Conservation (phyloP, 495 filamentous ascomycete genomes). For the Daldinia concentrica region DNA sequence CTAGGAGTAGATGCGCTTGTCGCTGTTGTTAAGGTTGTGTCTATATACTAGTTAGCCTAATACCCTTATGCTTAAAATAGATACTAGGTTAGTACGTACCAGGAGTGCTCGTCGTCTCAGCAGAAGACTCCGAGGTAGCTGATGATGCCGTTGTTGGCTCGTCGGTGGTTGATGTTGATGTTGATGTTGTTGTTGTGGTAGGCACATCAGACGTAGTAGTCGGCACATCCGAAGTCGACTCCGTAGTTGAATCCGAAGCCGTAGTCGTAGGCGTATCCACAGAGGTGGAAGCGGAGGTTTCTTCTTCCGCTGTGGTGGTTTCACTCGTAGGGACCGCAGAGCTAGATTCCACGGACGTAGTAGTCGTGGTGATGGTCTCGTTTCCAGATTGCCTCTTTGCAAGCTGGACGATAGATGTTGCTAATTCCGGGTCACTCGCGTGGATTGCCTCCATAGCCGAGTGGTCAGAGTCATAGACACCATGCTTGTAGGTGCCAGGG, state of each 20-base stretch:
- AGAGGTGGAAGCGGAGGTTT: constrained; percentile 15
- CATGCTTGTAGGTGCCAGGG: constrained; percentile 50
- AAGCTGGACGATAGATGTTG: constrained; percentile 49
- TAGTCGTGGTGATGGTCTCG: constrained; percentile 25
- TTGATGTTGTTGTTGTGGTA: constrained; percentile 17
- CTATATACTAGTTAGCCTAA: constrained; percentile 26
- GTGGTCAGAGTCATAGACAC: constrained; percentile 49
- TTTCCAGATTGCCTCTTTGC: constrained; percentile 50
- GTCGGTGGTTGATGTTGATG: background rate
- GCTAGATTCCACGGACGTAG: constrained; percentile 25
- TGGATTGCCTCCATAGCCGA: constrained; percentile 48
- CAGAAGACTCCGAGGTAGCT: constrained; percentile 29
- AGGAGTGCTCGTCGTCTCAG: constrained; percentile 28
- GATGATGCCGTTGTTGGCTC: constrained; percentile 22
- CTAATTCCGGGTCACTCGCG: constrained; percentile 45
- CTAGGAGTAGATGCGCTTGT: constrained; percentile 27
- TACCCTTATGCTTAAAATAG: background rate
- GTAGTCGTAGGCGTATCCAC: constrained; percentile 28
- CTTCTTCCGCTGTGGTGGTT: constrained; percentile 24
- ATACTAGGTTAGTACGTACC: constrained; percentile 21
- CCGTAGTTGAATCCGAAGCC: background rate
- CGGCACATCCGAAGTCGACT: constrained; percentile 25
- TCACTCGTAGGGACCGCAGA: constrained; percentile 29
- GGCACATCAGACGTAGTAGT: constrained; percentile 12
- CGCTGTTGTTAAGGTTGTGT: constrained; percentile 33